Evolutionary conservation across 139 green algal species (phyloP), one percentile per base, ranked within the genome.

Genomic region (Chlamydomonas sp.): DNA sequence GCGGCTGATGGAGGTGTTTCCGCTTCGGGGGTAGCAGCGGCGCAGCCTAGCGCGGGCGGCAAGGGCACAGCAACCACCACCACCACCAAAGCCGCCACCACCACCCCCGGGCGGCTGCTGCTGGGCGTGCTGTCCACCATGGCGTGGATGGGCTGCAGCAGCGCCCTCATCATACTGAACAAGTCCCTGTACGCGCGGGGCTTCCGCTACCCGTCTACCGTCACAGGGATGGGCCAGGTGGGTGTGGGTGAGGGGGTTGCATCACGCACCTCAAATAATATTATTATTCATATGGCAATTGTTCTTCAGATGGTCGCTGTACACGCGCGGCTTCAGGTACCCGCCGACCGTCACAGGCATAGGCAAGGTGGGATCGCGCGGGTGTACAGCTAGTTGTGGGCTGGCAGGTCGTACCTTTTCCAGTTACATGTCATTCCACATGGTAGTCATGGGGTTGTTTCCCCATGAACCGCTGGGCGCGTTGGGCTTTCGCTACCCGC

Each of bases 121-220:
- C 78, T 76, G n/a, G 77, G 77, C 5, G 57, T 80, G 2, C 1
- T 89, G 1, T 79, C 84, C 31, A 92, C 91, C 9, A 17, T 91
- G 15, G 18, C 85, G 15, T 97, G 94, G 92, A 91, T 93, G 66
- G 6, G 93, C 1, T 85, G 80, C 15, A 97, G 94, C 31, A 91
- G 84, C 10, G 75, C 78, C 2, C 81, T 97, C 20, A 96, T 97
- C 82, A 89, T 97, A 10, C 63, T 94, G 49, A 97, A 97, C 91
- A 97, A 96, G 76, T 3, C 85, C 9, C 18, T 96, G 59, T 95
- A 95, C 83, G n/a, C 49, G 4, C 78, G 88, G 16, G 93, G 92
- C 63, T 96, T 97, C 71, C 78, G 9, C 0, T 95, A 91, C 79
- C 95, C 95, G 3, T 89, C 94, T 58, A 87, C 91, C 57, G 90